phyloP scores from a whole-genome alignment of 306 rosid genomes.

The Macrotyloma uniflorum region DNA sequence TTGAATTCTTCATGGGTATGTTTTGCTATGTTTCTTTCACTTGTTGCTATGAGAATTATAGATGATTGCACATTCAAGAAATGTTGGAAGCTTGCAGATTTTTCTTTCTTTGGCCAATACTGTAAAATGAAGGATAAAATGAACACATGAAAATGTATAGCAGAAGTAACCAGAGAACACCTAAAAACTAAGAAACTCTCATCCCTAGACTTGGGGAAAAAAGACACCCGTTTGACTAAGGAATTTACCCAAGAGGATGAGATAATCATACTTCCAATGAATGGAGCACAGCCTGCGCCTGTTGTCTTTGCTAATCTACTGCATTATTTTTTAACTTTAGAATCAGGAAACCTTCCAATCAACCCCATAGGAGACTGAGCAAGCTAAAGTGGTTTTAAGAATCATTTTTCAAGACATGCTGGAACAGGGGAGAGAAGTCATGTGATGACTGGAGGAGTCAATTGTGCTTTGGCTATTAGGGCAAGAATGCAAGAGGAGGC shows the following conservation, averaged over 20 bases:
- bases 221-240: neutral
- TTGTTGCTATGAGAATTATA: neutral
- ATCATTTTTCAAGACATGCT: conserved; percentile 14
- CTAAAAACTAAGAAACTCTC: conserved; percentile 1
- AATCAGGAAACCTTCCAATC: conserved; percentile 14
- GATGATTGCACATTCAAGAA: conserved; percentile 32
- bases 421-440: neutral
- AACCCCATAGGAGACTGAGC: neutral
- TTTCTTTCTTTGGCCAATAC: neutral
- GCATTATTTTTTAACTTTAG: neutral
- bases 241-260: neutral
- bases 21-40: conserved; percentile 34
- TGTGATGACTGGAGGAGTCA: conserved; percentile 3
- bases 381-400: conserved; percentile 21
- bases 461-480: neutral
- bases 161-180: neutral
- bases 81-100: conserved; percentile 24
- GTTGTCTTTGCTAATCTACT: neutral
- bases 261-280: conserved; percentile 3
- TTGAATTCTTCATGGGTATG: conserved; percentile 98
- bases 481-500: neutral
- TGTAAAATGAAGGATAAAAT: conserved; percentile 6
- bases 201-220: neutral
- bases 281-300: neutral
- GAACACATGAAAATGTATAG: neutral